Base-by-base conservation (phyloP, 768 basidiomycete genomes). In the Cystobasidium onofrii region DNA sequence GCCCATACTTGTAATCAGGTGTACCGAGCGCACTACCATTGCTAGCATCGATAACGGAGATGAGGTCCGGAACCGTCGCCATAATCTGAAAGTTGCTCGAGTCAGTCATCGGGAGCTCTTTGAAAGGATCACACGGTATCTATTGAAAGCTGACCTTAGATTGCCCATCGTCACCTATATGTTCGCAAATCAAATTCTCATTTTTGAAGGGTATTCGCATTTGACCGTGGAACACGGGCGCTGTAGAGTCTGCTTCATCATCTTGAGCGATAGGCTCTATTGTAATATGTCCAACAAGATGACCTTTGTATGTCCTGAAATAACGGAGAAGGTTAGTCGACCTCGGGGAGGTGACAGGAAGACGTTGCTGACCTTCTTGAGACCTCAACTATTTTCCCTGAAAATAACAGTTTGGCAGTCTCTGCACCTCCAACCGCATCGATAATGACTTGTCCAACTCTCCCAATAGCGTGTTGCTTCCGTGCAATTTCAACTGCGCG, bases 11-110 rank as follows among this genome's bases (percentile, higher is more conserved):
- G 78, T 87, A 87, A 63, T 88, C 85, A 27, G 84, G 88, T 0
- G 87, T 87, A 17, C 88, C 87, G 9, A 89, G 81, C 34, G 87
- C 85, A 1, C 84, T 82, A 0, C 88, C 88, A 72, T 82, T 86
- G 75, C 87, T 86, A 25, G 86, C 84, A 75, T 89, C 88, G 13
- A 88, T 80, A 13, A 88, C 85, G 0, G 85, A 82, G 67, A 89
- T 87, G 29, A 89, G 82, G 78, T 89, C 88, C 1, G 88, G 88
- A 13, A 89, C 88, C 39, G 84, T 83, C 36, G 84, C 85, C 0
- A 85, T 80, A 44, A 86, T 81, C 84, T 85, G n/a, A 20, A 1
- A 39, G 18, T 27, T 1, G 20, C n/a, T 7, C n/a, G n/a, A 3
- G 20, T 50, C 46, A 50, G 46, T 50, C n/a, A 18, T 43, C 9